phyloP scores from a whole-genome alignment of 805 yeast genomes.

The Sungouiella blattae region DNA sequence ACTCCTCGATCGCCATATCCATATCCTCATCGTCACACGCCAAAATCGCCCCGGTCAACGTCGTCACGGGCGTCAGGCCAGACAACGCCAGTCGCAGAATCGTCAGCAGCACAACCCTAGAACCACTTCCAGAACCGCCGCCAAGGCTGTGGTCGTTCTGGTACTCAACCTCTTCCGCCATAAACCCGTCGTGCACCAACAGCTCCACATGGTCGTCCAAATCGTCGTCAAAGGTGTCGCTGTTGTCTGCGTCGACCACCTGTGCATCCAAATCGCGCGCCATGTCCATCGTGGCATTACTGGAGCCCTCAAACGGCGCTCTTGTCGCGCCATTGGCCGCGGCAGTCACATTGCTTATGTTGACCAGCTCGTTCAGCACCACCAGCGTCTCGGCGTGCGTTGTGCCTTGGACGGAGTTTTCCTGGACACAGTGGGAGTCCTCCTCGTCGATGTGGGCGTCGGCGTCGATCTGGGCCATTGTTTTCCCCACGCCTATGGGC shows the following conservation, averaged over 20 bases:
- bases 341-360: no score
- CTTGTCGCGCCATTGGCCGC: not conserved
- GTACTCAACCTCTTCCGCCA: constrained; percentile 47
- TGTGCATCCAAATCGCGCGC: constrained; percentile 15
- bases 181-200: constrained; percentile 40
- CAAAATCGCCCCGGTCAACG: no score
- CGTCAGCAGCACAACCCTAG: no score
- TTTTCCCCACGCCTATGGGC: constrained; percentile 38
- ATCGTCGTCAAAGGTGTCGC: constrained; percentile 20
- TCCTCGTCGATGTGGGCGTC: constrained; percentile 8
- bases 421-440: constrained; percentile 9
- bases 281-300: no score
- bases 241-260: constrained; percentile 21
- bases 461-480: constrained; percentile 37
- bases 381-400: not conserved
- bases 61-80: no score
- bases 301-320: no score
- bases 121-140: no score
- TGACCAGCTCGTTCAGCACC: not conserved
- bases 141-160: constrained; percentile 34
- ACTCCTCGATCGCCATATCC: not conserved
- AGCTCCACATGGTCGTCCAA: constrained; percentile 22
- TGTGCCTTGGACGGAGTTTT: constrained; percentile 8
- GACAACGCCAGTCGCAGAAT: no score
- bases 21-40: not conserved